phyloP scores from a whole-genome alignment of 176 grass and related monocot genomes.

The Canna indica region DNA sequence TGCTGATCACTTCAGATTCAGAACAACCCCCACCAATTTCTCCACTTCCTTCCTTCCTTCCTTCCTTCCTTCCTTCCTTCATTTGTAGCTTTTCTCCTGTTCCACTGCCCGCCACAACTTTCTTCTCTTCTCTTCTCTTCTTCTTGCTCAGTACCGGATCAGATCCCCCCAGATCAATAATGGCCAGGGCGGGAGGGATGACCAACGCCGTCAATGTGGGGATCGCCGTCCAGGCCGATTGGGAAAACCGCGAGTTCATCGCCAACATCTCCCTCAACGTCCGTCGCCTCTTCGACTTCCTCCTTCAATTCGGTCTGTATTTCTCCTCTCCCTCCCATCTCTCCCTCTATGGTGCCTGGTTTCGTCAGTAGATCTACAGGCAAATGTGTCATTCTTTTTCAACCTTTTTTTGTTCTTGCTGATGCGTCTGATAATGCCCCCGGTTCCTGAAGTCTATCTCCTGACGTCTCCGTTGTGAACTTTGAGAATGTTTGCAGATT shows the following conservation, averaged over 20 bases:
- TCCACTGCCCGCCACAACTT: no score
- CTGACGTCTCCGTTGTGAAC: neutral
- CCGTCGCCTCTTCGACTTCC: conserved; percentile 90
- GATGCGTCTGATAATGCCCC: no score
- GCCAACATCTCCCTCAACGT: conserved; percentile 99
- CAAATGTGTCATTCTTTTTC: no score
- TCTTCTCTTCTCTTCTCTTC: neutral
- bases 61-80: no score
- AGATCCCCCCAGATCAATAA: neutral
- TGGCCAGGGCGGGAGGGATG: conserved; percentile 57
- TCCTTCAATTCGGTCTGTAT: conserved; percentile 61
- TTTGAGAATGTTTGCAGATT: neutral
- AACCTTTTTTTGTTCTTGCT: no score
- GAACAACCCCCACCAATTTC: no score
- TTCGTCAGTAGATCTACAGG: neutral
- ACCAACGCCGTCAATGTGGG: conserved; percentile 86
- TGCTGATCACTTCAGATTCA: no score
- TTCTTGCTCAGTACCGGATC: neutral
- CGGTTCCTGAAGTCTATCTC: neutral
- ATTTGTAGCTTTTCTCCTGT: no score
- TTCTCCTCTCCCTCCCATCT: neutral
- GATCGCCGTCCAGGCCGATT: conserved; percentile 90
- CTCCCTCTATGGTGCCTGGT: neutral
- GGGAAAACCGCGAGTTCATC: conserved; percentile 98
- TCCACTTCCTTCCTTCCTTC: no score